Base-by-base conservation (phyloP, 2,329 filamentous ascomycete species). In the Fusarium denticulatum region DNA sequence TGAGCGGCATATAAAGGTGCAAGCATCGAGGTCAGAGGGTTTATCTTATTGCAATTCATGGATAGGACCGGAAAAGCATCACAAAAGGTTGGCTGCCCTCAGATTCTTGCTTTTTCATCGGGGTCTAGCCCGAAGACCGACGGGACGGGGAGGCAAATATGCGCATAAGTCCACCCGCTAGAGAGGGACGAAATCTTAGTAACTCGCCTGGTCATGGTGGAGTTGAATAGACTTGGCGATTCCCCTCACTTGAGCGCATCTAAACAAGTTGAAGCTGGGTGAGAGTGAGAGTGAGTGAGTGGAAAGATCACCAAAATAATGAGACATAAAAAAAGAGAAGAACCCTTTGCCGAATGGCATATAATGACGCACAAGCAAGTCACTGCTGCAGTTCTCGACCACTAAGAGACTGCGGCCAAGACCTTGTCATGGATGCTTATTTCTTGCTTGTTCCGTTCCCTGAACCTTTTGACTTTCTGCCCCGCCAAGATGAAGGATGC, bases 401-500 rank as follows among this genome's bases (percentile, higher is more conserved):
- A 64, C 72, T 73, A 67, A 43, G 32, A 64, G 60, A 57, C 45
- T 69, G 55, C 47, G 56, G 53, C 71, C 69, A 59, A 73, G 67
- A 60, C 58, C 65, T 64, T 72, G 73, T 66, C 67, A 64, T 55
- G 40, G 61, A 67, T 74, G 71, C 71, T 76, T 76, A 59, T 63
- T 73, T 71, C 40, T 69, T 57, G 36, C 30, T 16, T 65, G 50
- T 40, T 39, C 40, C 34, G 26, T 60, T 67, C 52, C 57, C 61
- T 63, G 71, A 32, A 58, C 68, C 69, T 56, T 58, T 64, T 71
- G 50, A 60, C 40, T 62, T 60, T 50, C 39, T 74, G 74, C 75
- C 75, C 75, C 76, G 72, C 76, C 72, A 77, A 70, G 53, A 60
- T 61, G 56, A 74, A 46, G 50, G 47, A 61, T 77, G 73, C 76